Conservation (phyloP, 768 basidiomycete genomes). For the Pulveroboletus frians region DNA sequence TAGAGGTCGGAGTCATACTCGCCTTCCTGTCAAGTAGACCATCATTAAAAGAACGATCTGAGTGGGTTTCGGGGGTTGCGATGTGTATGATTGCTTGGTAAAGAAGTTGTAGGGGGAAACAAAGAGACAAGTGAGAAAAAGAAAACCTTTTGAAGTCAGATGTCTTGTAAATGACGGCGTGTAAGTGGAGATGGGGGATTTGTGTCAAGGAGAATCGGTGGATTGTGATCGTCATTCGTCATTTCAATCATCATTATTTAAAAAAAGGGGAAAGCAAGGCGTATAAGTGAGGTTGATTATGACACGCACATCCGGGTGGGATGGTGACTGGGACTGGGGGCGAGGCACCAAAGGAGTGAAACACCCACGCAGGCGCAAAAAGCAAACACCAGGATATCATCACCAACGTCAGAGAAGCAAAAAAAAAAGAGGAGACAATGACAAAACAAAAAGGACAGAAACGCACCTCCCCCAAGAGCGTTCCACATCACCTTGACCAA, state of each 20-base stretch:
- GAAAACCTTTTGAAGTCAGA: conserved; percentile 6
- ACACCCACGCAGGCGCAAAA: neutral
- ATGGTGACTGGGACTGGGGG: neutral
- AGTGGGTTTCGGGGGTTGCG: neutral
- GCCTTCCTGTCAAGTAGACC: too few relatives aligned
- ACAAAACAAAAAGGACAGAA: neutral
- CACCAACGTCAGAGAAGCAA: neutral
- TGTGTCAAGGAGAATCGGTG: neutral
- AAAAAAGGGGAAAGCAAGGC: neutral
- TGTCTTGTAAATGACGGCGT: conserved; percentile 20
- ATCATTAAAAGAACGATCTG: neutral
- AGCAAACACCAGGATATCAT: conserved; percentile 12
- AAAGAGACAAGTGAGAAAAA: neutral
- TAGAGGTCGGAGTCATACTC: neutral
- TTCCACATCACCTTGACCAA: conserved; percentile 60
- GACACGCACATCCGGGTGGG: neutral
- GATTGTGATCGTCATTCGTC: conserved; percentile 2
- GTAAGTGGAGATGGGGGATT: neutral
- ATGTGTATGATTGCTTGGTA: conserved; percentile 4
- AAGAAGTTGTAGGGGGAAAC: neutral
- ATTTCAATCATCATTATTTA: conserved; percentile 5
- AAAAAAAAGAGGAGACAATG: neutral
- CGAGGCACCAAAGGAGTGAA: neutral
- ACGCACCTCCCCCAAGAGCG: neutral
- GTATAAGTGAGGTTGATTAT: neutral